Evolutionary conservation across 345 rosid genomes (phyloP).

Genomic region (Theobroma cacao): DNA sequence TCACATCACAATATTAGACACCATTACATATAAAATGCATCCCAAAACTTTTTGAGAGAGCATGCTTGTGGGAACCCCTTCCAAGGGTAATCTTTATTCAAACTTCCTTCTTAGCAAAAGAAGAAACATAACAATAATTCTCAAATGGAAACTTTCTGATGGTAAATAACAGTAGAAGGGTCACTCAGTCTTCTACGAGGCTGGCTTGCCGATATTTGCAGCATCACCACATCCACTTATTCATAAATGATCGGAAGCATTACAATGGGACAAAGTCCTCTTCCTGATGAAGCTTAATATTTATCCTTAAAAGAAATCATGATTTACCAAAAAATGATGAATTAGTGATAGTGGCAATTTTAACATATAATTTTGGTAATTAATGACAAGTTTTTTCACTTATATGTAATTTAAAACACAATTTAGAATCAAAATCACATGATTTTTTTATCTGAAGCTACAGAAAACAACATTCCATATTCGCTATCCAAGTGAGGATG

Average conservation of each 20-base stretch:
- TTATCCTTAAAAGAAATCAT: background rate
- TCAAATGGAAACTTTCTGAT: too few relatives aligned
- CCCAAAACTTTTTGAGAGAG: background rate
- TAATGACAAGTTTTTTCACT: background rate
- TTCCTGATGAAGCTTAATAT: background rate
- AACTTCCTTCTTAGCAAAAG: background rate
- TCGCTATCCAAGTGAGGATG: background rate
- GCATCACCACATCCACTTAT: too few relatives aligned
- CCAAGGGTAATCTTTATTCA: background rate
- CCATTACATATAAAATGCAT: background rate
- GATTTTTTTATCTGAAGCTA: background rate
- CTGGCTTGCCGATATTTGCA: too few relatives aligned
- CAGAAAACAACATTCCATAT: background rate
- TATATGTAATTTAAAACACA: background rate
- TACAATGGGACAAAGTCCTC: background rate
- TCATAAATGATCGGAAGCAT: background rate
- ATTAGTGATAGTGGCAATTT: background rate
- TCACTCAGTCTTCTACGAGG: too few relatives aligned
- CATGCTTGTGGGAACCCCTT: background rate
- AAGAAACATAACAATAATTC: too few relatives aligned
- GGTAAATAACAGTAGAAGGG: too few relatives aligned
- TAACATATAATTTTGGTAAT: background rate
- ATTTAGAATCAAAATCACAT: conserved; percentile 1
- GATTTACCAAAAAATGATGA: background rate
- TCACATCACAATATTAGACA: background rate